Evolutionary conservation across 108 stramenopile species (phyloP).

Genomic region (Pseudonitzschia multiseries): DNA sequence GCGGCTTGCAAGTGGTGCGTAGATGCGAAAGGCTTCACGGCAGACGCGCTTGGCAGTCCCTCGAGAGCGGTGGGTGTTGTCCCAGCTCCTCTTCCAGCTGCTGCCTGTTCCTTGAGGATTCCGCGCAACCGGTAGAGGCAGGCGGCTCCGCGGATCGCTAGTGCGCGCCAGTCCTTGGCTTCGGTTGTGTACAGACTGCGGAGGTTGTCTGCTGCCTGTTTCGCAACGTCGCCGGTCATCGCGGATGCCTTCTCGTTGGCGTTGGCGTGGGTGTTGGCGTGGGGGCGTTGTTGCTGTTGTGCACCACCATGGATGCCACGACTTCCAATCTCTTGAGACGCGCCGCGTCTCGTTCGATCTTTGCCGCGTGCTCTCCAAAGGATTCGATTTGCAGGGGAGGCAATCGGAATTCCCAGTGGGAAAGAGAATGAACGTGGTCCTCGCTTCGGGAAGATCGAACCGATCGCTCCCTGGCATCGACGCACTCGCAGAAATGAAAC

Average conservation of each 20-base stretch:
- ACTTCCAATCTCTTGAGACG: constrained; percentile 71
- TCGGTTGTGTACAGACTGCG: constrained; percentile 61
- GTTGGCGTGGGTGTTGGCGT: no score
- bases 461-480: constrained; percentile 40
- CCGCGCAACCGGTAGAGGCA: constrained; percentile 72
- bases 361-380: constrained; percentile 50
- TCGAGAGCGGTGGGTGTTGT: constrained; percentile 13
- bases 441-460: background rate
- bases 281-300: constrained; percentile 9
- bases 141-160: constrained; percentile 80
- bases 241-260: constrained; percentile 15
- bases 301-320: constrained; percentile 40
- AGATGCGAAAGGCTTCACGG: constrained; percentile 80
- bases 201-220: constrained; percentile 53
- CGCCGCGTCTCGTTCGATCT: constrained; percentile 69
- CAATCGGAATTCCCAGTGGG: constrained; percentile 8
- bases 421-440: constrained; percentile 1
- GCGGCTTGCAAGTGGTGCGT: constrained; percentile 76
- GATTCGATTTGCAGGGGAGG: constrained; percentile 32
- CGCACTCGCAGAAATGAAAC: constrained; percentile 63
- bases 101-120: constrained; percentile 24
- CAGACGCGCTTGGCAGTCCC: constrained; percentile 49
- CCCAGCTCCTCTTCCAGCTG: background rate
- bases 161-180: constrained; percentile 80
- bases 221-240: constrained; percentile 5